Evolutionary conservation across 148 eudicot species (phyloP), one percentile per base, ranked within the genome.

Genomic region (Selenicereus undatus): DNA sequence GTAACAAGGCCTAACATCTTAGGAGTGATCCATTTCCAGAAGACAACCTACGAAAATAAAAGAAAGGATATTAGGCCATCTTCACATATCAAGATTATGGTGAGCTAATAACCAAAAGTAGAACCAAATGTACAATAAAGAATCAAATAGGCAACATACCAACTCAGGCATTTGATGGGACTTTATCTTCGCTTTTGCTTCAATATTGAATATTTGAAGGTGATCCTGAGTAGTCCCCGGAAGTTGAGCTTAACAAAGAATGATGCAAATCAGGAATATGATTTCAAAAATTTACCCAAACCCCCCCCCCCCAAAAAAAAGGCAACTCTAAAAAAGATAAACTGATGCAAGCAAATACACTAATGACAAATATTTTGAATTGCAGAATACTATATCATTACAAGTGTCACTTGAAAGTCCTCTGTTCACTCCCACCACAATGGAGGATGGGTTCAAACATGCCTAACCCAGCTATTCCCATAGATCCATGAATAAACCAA

Each of bases 171-270:
- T 95, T 85, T 91, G 98, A 79, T 95, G 85, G 8, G 97, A 90
- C 86, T 95, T 95, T 70, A 95, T 81, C 83, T 95, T 95, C 16
- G 95, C 92, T 79, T 95, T 95, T 71, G 90, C 85, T 81, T 95
- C 97, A 73, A 95, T 93, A 81, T 95, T 95, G 82, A 95, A 95
- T 72, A 95, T 91, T 75, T 95, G 97, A 39, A 95, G 87, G 82
- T 93, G 97, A 84, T 95, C 98, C 86, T 95, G 98, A 81, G 95
- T 91, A 69, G 96, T 95, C 76, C 97, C 97, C 18, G 95, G 86
- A 79, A 95, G 86, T 95, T 91, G 95, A 82, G 98, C 98, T 95
- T 83, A 93, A 91, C 73, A 86, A 86, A 66, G 81, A 82, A 74
- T 21, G 71, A 52, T 69, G 48, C 35, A 77, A 58, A 78, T 83